A percentile compares a stretch with the other conserved stretches of the same genome.
phyloP scores from a whole-genome alignment of 306 rosid genomes.

The Fagus sylvatica region DNA sequence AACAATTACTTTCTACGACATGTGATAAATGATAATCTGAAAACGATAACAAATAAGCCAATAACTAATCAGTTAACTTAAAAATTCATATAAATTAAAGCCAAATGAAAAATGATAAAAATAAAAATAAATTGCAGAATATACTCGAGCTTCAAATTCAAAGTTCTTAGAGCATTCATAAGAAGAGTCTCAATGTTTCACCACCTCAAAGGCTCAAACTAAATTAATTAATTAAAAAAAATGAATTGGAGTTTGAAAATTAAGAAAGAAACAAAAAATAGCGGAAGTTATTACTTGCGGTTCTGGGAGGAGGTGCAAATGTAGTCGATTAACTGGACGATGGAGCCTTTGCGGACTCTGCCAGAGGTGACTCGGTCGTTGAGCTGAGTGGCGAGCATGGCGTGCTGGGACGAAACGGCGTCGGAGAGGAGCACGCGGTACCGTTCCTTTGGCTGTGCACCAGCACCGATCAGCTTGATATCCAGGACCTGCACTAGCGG shows the following conservation, averaged over 20 bases:
- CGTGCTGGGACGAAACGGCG: conserved; percentile 57
- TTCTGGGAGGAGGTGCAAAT: conserved; percentile 57
- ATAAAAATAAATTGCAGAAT: no score
- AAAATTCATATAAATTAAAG: no score
- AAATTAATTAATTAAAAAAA: no score
- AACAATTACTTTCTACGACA: neutral
- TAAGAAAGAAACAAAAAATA: neutral
- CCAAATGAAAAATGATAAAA: no score
- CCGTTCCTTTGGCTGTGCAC: conserved; percentile 57
- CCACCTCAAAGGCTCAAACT: no score
- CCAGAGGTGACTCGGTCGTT: conserved; percentile 57
- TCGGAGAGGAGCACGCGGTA: conserved; percentile 80
- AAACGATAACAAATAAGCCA: neutral
- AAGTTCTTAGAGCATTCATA: no score
- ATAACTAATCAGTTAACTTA: neutral
- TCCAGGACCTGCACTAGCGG: conserved; percentile 84
- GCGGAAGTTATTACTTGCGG: conserved; percentile 53
- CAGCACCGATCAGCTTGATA: conserved; percentile 39
- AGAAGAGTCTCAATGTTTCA: no score
- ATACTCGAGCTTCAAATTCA: no score
- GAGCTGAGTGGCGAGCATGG: conserved; percentile 84
- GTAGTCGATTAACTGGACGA: conserved; percentile 84
- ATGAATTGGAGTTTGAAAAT: neutral
- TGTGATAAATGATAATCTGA: neutral
- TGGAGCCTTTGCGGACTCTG: conserved; percentile 66